Base-by-base conservation (phyloP, 2,329 filamentous ascomycete genomes). In the Periconia macrospinosa region DNA sequence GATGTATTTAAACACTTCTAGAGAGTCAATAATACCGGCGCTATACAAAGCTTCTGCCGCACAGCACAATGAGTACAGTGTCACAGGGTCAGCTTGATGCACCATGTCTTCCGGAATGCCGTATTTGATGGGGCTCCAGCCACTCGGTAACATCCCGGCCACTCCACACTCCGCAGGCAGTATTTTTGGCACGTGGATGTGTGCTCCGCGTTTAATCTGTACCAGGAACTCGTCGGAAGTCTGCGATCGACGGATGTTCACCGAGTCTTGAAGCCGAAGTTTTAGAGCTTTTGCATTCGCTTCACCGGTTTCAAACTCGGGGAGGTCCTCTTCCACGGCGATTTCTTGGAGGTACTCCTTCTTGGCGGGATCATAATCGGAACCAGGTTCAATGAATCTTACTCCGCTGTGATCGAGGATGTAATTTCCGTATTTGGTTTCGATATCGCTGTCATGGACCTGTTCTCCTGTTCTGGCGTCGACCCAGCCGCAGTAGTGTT, bases 51-150 rank as follows among this genome's bases (percentile, higher is more conserved):
- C 70, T 56, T 76, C 75, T 9, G 60, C 59, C 1, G 61, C 30
- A 33, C 47, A 50, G 20, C 27, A 48, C 11, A 54, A 42, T 1
- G 47, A 11, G 18, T 30, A 54, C 19, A 54, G 19, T 13, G 52
- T 54, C 2, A 19, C 35, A 2, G 52, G 47, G 18, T 54, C 52
- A 17, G 47, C 23, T 15, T 40, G 30, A 3, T 45, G 17, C 20
- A 43, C 63, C 20, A 76, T 67, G 30, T 77, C 74, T 6, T 68
- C 63, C 1, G 72, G 61, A 14, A 76, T 68, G 9, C 75, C 74
- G 51, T 76, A 76, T 2, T 55, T 59, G 7, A 47, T 53, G 5
- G 73, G 58, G 50, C 69, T 20, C 69, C 72, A 77, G 9, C 74
- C 73, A 0, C 52, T 68, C 1, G 75, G 74, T 1, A 77, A 50